Evolutionary conservation across 805 yeast genomes (phyloP).

Genomic region (Grigorovia humatica): DNA sequence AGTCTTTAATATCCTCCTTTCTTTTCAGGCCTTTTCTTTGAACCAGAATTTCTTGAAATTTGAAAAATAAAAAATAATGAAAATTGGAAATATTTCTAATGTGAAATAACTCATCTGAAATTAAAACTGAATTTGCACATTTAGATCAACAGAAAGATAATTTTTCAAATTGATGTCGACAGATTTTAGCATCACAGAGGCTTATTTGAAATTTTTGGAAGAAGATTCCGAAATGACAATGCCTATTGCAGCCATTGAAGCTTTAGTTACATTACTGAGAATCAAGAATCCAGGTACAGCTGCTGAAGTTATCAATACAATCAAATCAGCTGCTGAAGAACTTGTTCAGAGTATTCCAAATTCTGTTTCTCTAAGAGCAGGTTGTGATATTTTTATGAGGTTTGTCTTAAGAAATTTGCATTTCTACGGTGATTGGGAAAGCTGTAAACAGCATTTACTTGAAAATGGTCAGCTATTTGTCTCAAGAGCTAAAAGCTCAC

Average conservation of each 20-base stretch:
- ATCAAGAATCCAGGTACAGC: slow-evolving; percentile 87
- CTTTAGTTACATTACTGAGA: slow-evolving; percentile 72
- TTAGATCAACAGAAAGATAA: background rate
- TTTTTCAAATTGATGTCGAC: background rate
- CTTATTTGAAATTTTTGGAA: slow-evolving; percentile 68
- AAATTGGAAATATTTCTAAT: too few relatives aligned
- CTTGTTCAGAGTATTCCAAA: slow-evolving; percentile 75
- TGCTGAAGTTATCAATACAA: slow-evolving; percentile 76
- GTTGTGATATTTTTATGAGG: slow-evolving; percentile 92
- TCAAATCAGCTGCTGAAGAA: slow-evolving; percentile 64
- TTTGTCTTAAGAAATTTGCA: slow-evolving; percentile 85
- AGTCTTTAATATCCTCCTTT: background rate
- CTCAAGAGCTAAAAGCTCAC: slow-evolving; percentile 80
- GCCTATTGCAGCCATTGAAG: slow-evolving; percentile 98
- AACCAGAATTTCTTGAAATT: too few relatives aligned
- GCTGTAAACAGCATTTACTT: slow-evolving; percentile 76
- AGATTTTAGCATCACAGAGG: slow-evolving; percentile 67
- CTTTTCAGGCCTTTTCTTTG: background rate
- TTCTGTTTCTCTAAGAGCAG: slow-evolving; percentile 89
- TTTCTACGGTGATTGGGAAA: slow-evolving; percentile 84
- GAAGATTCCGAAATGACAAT: slow-evolving; percentile 96
- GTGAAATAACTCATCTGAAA: too few relatives aligned
- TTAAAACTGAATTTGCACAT: too few relatives aligned
- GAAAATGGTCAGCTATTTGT: slow-evolving; percentile 90
- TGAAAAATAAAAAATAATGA: background rate